Percentiles rank a stretch among this genome's conserved stretches.
Evolutionary conservation across 495 filamentous ascomycete genomes (phyloP).

Genomic region (Penicillium macrosclerotiorum): DNA sequence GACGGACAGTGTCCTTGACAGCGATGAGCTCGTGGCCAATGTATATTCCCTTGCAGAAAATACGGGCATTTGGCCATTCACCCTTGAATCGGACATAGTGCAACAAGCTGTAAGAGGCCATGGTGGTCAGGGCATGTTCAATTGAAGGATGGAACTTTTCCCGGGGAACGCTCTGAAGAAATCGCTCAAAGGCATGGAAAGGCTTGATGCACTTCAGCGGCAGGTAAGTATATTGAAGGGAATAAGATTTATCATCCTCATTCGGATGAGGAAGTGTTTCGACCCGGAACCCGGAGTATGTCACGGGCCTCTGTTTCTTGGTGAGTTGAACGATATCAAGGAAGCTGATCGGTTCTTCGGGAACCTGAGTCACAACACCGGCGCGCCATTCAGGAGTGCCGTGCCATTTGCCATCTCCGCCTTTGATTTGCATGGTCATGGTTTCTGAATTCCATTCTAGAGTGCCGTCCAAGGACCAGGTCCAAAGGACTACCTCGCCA

Average conservation of each 20-base stretch:
- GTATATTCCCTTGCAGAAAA: constrained; percentile 54
- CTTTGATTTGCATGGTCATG: constrained; percentile 32
- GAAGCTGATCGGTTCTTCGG: constrained; percentile 38
- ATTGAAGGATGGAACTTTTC: constrained; percentile 53
- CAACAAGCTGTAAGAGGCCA: constrained; percentile 51
- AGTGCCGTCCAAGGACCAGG: constrained; percentile 33
- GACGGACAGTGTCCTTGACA: constrained; percentile 52
- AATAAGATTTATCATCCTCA: constrained; percentile 47
- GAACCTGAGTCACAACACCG: constrained; percentile 52
- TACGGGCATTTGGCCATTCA: constrained; percentile 50
- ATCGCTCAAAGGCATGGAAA: constrained; percentile 49
- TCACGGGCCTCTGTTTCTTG: constrained; percentile 38
- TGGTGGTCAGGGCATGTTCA: constrained; percentile 50
- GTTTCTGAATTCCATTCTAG: constrained; percentile 33
- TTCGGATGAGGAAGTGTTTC: constrained; percentile 54
- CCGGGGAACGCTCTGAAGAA: constrained; percentile 37
- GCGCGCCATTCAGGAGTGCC: constrained; percentile 53
- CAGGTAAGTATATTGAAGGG: constrained; percentile 53
- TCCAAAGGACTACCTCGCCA: constrained; percentile 60
- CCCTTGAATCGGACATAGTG: constrained; percentile 52
- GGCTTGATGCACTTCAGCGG: constrained; percentile 54
- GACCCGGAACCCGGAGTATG: constrained; percentile 56
- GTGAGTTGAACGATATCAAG: constrained; percentile 42
- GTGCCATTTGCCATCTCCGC: constrained; percentile 21
- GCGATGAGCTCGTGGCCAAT: constrained; percentile 54